phyloP scores from a whole-genome alignment of 805 yeast species.

The Starmerella vitae region DNA sequence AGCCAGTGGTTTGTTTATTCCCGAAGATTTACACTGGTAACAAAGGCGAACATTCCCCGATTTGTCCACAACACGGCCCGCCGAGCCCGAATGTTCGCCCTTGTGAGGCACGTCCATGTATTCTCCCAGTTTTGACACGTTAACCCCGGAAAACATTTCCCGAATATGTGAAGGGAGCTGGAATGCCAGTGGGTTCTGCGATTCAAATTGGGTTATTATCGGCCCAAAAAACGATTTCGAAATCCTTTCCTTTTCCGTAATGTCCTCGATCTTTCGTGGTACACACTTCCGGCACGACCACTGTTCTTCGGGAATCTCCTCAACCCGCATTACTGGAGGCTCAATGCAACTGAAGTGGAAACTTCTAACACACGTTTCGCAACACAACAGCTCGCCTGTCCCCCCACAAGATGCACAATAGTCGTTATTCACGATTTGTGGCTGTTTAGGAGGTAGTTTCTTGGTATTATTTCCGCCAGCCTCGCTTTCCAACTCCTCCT shows the following conservation, averaged over 20 bases:
- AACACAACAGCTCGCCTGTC: conserved; percentile 78
- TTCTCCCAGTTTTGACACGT: conserved; percentile 54
- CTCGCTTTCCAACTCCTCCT: conserved; percentile 17
- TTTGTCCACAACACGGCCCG: conserved; percentile 40
- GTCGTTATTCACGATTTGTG: conserved; percentile 50
- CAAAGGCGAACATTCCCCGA: conserved; percentile 60
- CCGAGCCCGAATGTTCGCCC: conserved; percentile 4
- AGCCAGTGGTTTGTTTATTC: conserved; percentile 67
- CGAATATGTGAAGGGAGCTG: conserved; percentile 54
- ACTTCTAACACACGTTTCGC: conserved; percentile 84
- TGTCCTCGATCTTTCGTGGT: conserved; percentile 2
- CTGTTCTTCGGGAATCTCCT: conserved; percentile 47
- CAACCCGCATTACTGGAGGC: conserved; percentile 66
- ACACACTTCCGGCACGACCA: conserved; percentile 81
- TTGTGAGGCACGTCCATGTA: conserved; percentile 40
- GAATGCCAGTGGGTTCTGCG: conserved; percentile 52
- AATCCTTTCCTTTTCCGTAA: conserved; percentile 2
- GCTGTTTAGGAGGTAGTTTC: background rate
- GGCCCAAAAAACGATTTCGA: conserved; percentile 37
- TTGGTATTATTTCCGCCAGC: background rate
- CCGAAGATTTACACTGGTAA: conserved; percentile 61
- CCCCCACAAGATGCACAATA: conserved; percentile 85
- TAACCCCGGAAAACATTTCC: conserved; percentile 60
- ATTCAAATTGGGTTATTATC: conserved; percentile 44
- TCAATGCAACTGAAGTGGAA: conserved; percentile 85